Base-by-base conservation (phyloP, 345 rosid species). In the Durio zibethinus region DNA sequence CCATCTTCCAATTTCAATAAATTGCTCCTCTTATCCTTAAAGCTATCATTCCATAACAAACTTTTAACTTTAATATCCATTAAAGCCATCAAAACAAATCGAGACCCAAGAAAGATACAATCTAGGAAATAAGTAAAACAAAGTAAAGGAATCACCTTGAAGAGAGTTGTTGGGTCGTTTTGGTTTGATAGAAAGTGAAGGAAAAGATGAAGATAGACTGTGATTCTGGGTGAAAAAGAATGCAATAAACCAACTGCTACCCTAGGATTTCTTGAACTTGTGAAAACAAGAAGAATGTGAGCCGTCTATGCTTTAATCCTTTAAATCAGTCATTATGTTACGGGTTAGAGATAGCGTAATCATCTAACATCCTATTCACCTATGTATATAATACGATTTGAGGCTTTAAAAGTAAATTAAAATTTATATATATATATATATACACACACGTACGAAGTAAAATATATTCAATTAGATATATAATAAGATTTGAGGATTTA, bases 131-230 rank as follows among this genome's bases (percentile, higher is more conserved):
- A 80, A 57, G 25, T 27, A 54, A 80, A 56, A 45, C 10, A 68
- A 68, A 60, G 33, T 27, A 43, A 82, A 73, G 72, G 42, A 80
- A 50, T 64, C 59, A 92, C 97, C 98, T 85, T 81, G 85, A 59
- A 90, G 80, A 25, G 87, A 74, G 77, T 42, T 85, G 71, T 78
- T 75, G 53, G 45, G 75, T 75, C 86, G 85, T 67, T 72, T 85
- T 2, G 64, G 84, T 10, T 80, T 83, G 82, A 85, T 43, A 64
- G 92, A 80, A 42, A 84, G 67, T 4, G 91, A 78, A 50, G 80
- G 48, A 76, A 78, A 50, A 68, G 79, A 72, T 73, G 86, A 57
- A 80, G 74, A 5, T 8, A 70, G 77, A 42, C 71, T 54, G 74
- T 69, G 78, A 50, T 50, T 74, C 80, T 82, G 47, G 88, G 81